These are phyloP conservation scores for Hypoxylon rickii DNA, from an alignment of 495 filamentous ascomycete genomes.

Conservation along the genomic window DNA sequence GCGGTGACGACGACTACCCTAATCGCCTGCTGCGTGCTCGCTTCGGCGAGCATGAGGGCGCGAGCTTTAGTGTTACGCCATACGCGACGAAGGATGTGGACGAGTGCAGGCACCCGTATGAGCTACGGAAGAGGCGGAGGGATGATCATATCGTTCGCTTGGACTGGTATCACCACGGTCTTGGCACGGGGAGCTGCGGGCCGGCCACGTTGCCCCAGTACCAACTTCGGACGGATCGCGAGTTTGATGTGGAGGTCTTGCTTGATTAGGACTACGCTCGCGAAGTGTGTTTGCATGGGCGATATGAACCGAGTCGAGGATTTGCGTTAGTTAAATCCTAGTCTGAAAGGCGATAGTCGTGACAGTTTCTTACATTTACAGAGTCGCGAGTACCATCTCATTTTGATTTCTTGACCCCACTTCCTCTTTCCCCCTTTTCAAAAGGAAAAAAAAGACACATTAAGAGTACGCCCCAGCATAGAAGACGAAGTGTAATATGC, in stretches of 20 bases:
- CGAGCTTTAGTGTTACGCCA: constrained; percentile 58
- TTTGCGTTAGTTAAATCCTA: too few species aligned
- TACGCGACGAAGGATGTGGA: constrained; percentile 61
- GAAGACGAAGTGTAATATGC: too few species aligned
- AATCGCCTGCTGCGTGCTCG: constrained; percentile 42
- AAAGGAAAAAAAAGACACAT: too few species aligned
- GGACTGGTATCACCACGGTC: constrained; percentile 62
- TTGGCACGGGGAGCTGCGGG: constrained; percentile 58
- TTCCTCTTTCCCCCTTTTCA: too few species aligned
- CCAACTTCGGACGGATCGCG: constrained; percentile 46
- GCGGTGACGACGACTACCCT: constrained; percentile 36
- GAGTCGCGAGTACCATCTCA: too few species aligned
- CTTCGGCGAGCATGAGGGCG: constrained; percentile 47
- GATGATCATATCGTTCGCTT: constrained; percentile 61
- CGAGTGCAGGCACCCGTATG: constrained; percentile 60
- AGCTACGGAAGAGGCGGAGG: constrained; percentile 52
- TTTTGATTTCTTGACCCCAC: too few species aligned
- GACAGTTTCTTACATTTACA: too few species aligned
- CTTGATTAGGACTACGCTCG: constrained; percentile 38
- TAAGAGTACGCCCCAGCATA: too few species aligned
- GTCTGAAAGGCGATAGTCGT: too few species aligned
- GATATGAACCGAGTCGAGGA: too few species aligned
- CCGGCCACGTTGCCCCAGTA: constrained; percentile 57
- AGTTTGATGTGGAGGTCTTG: constrained; percentile 55
- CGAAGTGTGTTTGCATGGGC: neutral